These are phyloP conservation scores for Brassica incana DNA, from an alignment of 345 rosid species.

Conservation along the genomic window DNA sequence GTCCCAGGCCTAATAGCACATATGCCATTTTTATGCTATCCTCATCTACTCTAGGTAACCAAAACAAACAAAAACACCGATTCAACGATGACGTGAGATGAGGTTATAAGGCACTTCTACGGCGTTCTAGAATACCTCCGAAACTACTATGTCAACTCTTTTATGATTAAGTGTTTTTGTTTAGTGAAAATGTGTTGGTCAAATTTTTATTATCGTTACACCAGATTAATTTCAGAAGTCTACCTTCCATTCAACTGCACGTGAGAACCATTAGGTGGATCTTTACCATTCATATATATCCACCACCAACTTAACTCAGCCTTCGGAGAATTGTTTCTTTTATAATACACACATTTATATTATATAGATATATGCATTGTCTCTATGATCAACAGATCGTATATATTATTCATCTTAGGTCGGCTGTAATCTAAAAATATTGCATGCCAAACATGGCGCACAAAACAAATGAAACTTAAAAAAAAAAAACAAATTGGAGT, in stretches of 20 bases:
- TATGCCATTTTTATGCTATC: not conserved
- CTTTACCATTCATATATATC: not conserved
- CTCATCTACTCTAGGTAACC: not conserved
- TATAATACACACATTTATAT: not conserved
- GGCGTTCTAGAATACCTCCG: conserved; percentile 18
- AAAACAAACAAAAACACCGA: conserved; percentile 17
- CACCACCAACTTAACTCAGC: conserved; percentile 19
- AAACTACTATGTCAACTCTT: conserved; percentile 18
- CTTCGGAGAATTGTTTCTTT: not conserved
- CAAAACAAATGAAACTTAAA: not conserved
- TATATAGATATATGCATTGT: conserved; percentile 10
- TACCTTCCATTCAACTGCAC: conserved; percentile 3
- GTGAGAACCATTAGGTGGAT: conserved; percentile 31
- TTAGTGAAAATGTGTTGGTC: not conserved
- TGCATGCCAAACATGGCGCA: conserved; percentile 19
- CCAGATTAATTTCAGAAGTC: not conserved
- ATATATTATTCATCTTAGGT: conserved; percentile 29
- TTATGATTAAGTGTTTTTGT: not conserved
- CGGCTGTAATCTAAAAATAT: conserved; percentile 14
- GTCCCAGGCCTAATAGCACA: not conserved
- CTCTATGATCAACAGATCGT: conserved; percentile 13
- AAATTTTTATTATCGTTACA: not conserved
- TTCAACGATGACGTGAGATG: conserved; percentile 11
- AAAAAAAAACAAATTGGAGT: not conserved
- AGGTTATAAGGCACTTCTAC: not conserved